Evolutionary conservation across 2,329 filamentous ascomycete genomes (phyloP), one percentile per base, ranked within the genome.

Genomic region (Ceratocystis cacaofunesta): DNA sequence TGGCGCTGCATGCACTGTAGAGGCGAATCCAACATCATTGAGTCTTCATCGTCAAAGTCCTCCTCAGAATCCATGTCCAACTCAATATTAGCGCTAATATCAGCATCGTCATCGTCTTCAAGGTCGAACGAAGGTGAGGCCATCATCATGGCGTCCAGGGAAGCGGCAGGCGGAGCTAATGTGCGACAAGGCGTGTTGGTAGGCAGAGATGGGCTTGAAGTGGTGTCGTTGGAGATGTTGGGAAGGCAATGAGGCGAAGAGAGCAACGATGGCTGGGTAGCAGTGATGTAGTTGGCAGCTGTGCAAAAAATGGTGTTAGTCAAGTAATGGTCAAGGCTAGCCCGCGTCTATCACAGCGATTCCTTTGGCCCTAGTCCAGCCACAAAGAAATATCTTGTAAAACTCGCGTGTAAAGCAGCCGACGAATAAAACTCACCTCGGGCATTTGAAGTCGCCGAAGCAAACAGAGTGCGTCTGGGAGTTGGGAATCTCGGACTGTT

Each of bases 181-280:
- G 65, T 62, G 28, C 62, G 62, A 63, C 48, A 50, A 25, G 65
- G 65, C 6, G 65, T 67, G 44, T 67, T 67, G 17, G 65, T 62
- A 0, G 64, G 74, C 65, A 65, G 55, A 74, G 69, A 87, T 70
- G 22, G 74, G 84, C 69, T 86, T 81, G 73, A 95, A 95, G 78
- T 88, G 90, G 73, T 95, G 89, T 70, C 86, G 52, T 32, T 58
- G 52, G 25, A 22, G 85, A 58, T 94, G 75, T 17, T 72, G 7
- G 73, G 36, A 72, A 74, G 65, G 70, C 72, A 64, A 69, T 69
- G 61, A 70, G 71, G 68, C 64, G 70, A 65, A 70, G 69, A 63
- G 67, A 69, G 64, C 71, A 71, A 52, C 72, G 73, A 36, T 28
- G 10, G n/a, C 22, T 67, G 62, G 32, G 17, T 61, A 19, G 43